Base-by-base conservation (phyloP, 2,329 filamentous ascomycete genomes). In the Aspergillus amoenus region DNA sequence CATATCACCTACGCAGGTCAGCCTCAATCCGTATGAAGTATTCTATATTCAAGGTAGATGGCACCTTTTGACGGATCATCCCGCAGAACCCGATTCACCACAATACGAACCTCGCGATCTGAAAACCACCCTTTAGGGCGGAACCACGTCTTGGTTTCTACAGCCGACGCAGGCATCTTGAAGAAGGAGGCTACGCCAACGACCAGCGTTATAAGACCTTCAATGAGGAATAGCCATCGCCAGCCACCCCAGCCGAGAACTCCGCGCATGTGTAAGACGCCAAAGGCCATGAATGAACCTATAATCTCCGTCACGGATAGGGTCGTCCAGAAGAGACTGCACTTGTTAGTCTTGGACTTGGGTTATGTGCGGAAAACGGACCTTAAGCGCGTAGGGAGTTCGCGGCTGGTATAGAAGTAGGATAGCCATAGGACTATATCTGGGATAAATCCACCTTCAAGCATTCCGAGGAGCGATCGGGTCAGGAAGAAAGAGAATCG, bases 371-470 rank as follows among this genome's bases (percentile, higher is more conserved):
- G 8, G 9, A 37, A 34, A 4, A 46, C 13, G 21, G 60, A 68
- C 62, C 62, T 82, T 12, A 91, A 71, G 1, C 88, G 81, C 12
- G 62, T 64, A 3, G 87, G 85, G 0, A 90, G 76, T 68, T 90
- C 88, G 47, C 79, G 78, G 2, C 82, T 81, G 40, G 83, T 91
- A 72, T 90, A 91, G 67, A 87, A 91, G 68, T 91, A 90, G 2
- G 82, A 85, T 4, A 90, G 76, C 71, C 86, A 91, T 0, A 76
- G 63, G 5, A 76, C 59, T 9, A 84, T 84, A 58, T 86, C 84
- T 0, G 84, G 84, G 49, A 88, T 87, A 61, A 88, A 88, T 0
- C 81, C 81, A 5, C 81, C 81, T 43, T 80, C 69, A 0, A 82
- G 64, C 2, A 66, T 57, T 1, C 78, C 80, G 0, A 82, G 66